These are phyloP conservation scores for Mucuna pruriens DNA, from an alignment of 306 rosid species.

Conservation along the genomic window DNA sequence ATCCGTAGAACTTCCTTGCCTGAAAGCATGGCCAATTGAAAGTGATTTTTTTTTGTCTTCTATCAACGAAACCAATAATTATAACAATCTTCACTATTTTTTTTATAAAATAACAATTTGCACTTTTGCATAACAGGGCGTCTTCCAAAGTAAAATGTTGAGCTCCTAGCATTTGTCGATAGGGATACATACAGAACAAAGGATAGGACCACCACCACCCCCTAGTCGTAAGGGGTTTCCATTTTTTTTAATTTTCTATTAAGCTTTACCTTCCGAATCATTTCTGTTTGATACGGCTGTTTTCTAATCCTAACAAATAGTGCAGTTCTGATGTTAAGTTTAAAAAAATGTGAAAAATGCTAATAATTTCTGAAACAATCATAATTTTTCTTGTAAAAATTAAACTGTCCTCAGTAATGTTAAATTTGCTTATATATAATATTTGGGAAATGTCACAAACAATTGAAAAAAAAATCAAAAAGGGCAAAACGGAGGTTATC, in stretches of 20 bases:
- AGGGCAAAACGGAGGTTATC: background rate
- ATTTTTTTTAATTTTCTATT: background rate
- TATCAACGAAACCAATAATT: conserved; percentile 2
- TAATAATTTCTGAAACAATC: background rate
- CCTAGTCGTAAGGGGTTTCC: background rate
- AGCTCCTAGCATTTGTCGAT: background rate
- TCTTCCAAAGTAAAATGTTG: background rate
- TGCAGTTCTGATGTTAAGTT: background rate
- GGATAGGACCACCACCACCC: too few relatives aligned
- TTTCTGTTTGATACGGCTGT: conserved; percentile 8
- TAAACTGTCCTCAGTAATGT: too few relatives aligned
- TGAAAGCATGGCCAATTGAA: conserved; percentile 34
- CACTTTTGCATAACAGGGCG: background rate
- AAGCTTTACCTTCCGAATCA: background rate
- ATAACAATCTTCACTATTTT: background rate
- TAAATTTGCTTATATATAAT: too few relatives aligned
- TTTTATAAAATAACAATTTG: background rate
- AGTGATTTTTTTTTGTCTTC: background rate
- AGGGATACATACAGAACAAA: background rate
- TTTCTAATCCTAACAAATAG: background rate
- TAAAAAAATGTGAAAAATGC: background rate
- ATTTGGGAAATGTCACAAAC: background rate
- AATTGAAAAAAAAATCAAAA: too few relatives aligned
- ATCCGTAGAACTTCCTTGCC: conserved; percentile 52
- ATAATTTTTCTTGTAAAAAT: background rate